Evolutionary conservation across 2,329 filamentous ascomycete genomes (phyloP), one percentile per base, ranked within the genome.

Genomic region (Alternaria sp.): DNA sequence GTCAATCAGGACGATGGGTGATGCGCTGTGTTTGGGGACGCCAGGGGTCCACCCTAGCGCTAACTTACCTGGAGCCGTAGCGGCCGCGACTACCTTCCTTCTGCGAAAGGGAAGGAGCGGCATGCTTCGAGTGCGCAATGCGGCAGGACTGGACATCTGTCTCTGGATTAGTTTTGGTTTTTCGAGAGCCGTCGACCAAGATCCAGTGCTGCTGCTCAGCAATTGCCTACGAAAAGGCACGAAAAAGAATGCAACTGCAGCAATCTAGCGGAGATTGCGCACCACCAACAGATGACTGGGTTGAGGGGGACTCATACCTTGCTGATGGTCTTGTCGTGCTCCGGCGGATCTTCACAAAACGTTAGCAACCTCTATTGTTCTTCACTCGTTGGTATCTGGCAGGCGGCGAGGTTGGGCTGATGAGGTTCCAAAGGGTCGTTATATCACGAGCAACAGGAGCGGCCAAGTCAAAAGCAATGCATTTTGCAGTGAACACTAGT

Each of bases 11-110:
- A 52, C 59, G 54, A 62, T 59, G 64, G 65, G 46, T 62, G 65
- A 66, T 71, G 68, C 65, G 64, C 65, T 54, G 61, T 73, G 69
- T 73, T 73, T 68, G 65, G 67, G 64, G 62, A 59, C 23, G 30
- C 55, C 62, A 66, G 52, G 61, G 66, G 64, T 46, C 44, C 51
- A 23, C 30, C 28, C 17, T 26, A 21, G 36, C 63, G 67, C 67
- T 69, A 69, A 51, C 67, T 61, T 62, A 66, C 62, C 67, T 62
- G 63, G 63, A 44, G 52, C 59, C 46, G 56, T 44, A 21, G 62
- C 47, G 43, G 36, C 58, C 57, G 54, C 40, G 54, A 49, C 51
- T 57, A 40, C 62, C 56, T 65, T 62, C 51, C 56, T 68, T 21
- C 57, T 54, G 40, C 59, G 50, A 25, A 66, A 61, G 44, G 54